Percentiles rank a stretch among this genome's conserved stretches.
Evolutionary conservation across 169 alveolate species (phyloP).

Genomic region (Cardiosporidium cionae): DNA sequence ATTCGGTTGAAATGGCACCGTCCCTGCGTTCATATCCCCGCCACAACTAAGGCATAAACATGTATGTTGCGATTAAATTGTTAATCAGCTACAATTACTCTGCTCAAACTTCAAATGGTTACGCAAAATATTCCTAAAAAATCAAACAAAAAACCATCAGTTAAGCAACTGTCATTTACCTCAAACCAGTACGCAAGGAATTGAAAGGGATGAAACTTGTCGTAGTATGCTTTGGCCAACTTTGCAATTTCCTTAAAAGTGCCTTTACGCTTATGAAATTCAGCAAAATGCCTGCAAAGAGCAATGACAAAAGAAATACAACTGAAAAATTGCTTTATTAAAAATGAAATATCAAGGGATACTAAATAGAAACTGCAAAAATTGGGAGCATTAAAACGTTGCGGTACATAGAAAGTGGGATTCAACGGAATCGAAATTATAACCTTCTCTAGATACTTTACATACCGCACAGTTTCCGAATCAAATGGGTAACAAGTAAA

Average conservation of each 20-base stretch:
- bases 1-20: too few species aligned
- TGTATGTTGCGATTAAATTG: too few species aligned
- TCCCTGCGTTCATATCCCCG: too few species aligned
- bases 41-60: too few species aligned
- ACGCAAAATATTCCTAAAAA: neutral
- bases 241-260: neutral
- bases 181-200: constrained; percentile 23
- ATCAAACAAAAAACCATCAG: neutral
- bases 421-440: too few species aligned
- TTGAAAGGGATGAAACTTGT: constrained; percentile 6
- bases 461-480: constrained; percentile 15
- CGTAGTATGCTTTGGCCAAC: constrained; percentile 1
- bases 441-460: too few species aligned
- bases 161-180: neutral
- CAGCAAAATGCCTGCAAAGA: constrained; percentile 10
- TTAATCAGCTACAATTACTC: too few species aligned
- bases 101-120: too few species aligned
- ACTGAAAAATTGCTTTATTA: neutral
- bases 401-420: too few species aligned
- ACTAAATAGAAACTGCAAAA: too few species aligned
- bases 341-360: too few species aligned
- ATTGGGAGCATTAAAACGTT: too few species aligned
- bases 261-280: neutral
- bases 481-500: constrained; percentile 1
- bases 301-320: neutral